Percentiles rank a stretch among this genome's conserved stretches.
phyloP scores from a whole-genome alignment of 2,329 filamentous ascomycete genomes.

The Pestalotiopsis sp. region DNA sequence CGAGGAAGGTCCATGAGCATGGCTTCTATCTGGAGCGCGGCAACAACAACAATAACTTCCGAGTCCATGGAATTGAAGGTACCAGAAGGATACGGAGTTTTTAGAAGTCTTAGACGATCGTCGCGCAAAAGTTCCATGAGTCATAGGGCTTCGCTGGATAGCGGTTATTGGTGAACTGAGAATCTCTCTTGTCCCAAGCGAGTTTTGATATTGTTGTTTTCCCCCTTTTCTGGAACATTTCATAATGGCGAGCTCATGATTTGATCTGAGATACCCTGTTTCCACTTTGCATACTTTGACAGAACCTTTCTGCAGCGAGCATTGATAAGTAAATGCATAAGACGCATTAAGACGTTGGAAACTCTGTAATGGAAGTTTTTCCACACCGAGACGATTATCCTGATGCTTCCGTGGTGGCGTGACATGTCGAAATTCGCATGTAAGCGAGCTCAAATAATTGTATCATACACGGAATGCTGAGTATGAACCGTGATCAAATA shows the following conservation, averaged over 20 bases:
- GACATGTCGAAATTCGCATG: background rate
- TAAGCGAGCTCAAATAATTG: background rate
- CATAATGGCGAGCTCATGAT: no score
- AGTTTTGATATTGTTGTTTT: background rate
- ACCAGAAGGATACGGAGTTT: constrained; percentile 6
- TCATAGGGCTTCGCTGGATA: constrained; percentile 16
- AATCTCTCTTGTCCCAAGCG: background rate
- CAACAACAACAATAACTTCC: background rate
- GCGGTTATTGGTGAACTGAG: constrained; percentile 14
- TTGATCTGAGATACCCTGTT: no score
- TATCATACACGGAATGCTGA: background rate
- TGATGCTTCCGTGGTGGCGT: background rate
- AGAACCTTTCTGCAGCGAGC: no score
- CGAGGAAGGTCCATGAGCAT: background rate
- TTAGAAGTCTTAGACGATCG: constrained; percentile 9
- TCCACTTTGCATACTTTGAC: no score
- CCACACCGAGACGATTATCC: no score
- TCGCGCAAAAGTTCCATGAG: background rate
- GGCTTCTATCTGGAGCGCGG: background rate
- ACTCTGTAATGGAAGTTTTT: no score
- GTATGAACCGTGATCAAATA: background rate
- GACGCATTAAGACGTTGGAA: no score
- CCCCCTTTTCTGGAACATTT: background rate
- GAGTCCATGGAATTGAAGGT: background rate
- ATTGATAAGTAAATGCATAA: no score